phyloP scores from a whole-genome alignment of 805 yeast species.

The Yamadazyma kitorensis region DNA sequence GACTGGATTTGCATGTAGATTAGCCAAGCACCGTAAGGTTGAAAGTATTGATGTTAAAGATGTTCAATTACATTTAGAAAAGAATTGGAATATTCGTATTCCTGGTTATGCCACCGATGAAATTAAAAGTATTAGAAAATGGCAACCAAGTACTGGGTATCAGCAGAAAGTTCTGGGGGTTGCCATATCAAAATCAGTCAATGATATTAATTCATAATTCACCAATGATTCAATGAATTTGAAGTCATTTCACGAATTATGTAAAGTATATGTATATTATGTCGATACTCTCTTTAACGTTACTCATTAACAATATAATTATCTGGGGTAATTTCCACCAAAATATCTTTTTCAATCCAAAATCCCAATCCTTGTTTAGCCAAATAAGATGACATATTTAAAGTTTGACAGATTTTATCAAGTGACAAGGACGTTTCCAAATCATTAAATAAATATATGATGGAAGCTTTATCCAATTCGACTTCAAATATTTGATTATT shows the following conservation, averaged over 20 bases:
- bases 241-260: background rate
- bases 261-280: background rate
- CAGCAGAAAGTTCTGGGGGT: conserved; percentile 69
- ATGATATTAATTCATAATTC: conserved; percentile 27
- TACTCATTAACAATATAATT: conserved; percentile 42
- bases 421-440: conserved; percentile 29
- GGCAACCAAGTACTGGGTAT: conserved; percentile 62
- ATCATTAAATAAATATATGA: conserved; percentile 49
- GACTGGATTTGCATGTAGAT: conserved; percentile 87
- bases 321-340: conserved; percentile 36
- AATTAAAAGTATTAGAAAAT: conserved; percentile 71
- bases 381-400: conserved; percentile 42
- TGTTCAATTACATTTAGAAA: conserved; percentile 73
- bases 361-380: conserved; percentile 43
- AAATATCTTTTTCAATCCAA: conserved; percentile 64
- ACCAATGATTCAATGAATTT: background rate
- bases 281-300: background rate
- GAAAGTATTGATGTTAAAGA: conserved; percentile 86
- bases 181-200: conserved; percentile 60
- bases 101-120: conserved; percentile 95
- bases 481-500: conserved; percentile 41
- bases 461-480: conserved; percentile 66
- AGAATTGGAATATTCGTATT: conserved; percentile 87
- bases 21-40: conserved; percentile 91
- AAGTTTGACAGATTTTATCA: conserved; percentile 26